phyloP scores from a whole-genome alignment of 2,329 filamentous ascomycete genomes.

The Aciculosporium take region DNA sequence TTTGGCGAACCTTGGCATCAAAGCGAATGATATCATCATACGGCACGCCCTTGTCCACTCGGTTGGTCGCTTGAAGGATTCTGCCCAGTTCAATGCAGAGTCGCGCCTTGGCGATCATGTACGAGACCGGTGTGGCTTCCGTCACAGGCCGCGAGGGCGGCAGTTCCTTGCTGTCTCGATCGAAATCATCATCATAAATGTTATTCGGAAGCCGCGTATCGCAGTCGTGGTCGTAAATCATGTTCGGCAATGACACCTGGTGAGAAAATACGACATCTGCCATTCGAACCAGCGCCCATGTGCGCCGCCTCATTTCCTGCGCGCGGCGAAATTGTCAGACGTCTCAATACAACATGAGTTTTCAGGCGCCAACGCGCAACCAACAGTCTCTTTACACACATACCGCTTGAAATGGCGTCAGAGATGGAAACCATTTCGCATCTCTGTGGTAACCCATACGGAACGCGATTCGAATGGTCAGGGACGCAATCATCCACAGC shows the following conservation, averaged over 20 bases:
- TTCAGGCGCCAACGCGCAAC: too few species aligned
- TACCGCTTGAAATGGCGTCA: conserved; percentile 59
- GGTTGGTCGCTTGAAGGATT: conserved; percentile 52
- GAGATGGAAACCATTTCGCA: conserved; percentile 55
- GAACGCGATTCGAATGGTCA: conserved; percentile 44
- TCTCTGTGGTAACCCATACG: conserved; percentile 70
- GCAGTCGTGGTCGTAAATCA: conserved; percentile 61
- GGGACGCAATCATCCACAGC: conserved; percentile 42
- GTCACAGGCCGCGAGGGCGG: conserved; percentile 52
- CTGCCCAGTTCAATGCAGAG: conserved; percentile 55
- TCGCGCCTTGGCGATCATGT: conserved; percentile 61
- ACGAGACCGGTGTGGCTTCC: conserved; percentile 63
- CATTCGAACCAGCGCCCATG: conserved; percentile 59
- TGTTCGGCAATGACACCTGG: conserved; percentile 50
- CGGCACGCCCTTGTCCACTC: conserved; percentile 37
- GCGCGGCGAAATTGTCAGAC: background rate
- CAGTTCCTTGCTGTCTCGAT: conserved; percentile 50
- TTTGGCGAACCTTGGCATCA: conserved; percentile 45
- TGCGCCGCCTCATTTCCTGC: conserved; percentile 55
- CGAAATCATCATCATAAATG: conserved; percentile 68
- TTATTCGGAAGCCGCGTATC: conserved; percentile 65
- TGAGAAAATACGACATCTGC: conserved; percentile 66
- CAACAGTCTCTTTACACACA: conserved; percentile 14
- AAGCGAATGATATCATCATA: conserved; percentile 53
- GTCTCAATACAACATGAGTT: too few species aligned